phyloP scores from a whole-genome alignment of 2,329 filamentous ascomycete genomes.

The Mycogone perniciosa region DNA sequence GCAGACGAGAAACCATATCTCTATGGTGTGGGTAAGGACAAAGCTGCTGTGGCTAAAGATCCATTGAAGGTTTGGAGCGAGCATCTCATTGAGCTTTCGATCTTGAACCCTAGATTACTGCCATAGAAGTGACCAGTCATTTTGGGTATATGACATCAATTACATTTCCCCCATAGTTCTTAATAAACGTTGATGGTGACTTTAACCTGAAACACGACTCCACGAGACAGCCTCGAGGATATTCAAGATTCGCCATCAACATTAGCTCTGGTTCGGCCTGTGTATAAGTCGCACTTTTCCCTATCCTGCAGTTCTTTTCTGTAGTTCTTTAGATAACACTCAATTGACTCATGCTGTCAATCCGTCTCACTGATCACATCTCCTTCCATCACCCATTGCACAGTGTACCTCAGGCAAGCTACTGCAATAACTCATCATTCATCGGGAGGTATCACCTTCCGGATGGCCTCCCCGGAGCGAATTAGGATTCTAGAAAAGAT shows the following conservation, averaged over 20 bases:
- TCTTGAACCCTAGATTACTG: slow-evolving; percentile 11
- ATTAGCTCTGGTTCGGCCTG: too few relatives aligned
- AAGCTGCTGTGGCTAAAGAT: not conserved
- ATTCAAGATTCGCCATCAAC: too few relatives aligned
- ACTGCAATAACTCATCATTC: not conserved
- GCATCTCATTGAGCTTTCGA: slow-evolving; percentile 15
- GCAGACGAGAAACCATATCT: slow-evolving; percentile 43
- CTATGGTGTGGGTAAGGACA: slow-evolving; percentile 25
- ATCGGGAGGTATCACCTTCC: slow-evolving; percentile 1
- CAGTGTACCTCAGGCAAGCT: not conserved
- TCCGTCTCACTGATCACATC: too few relatives aligned
- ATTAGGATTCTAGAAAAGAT: slow-evolving; percentile 4
- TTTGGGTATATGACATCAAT: not conserved
- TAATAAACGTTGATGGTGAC: too few relatives aligned
- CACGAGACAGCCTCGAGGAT: too few relatives aligned
- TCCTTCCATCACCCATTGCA: too few relatives aligned
- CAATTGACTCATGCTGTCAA: too few relatives aligned
- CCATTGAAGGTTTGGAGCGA: slow-evolving; percentile 16
- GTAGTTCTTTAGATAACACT: too few relatives aligned
- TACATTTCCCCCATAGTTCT: too few relatives aligned
- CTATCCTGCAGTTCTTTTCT: too few relatives aligned
- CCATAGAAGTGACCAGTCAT: slow-evolving; percentile 4
- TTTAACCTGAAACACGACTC: too few relatives aligned
- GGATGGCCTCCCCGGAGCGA: slow-evolving; percentile 13
- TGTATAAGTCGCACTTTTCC: too few relatives aligned